phyloP scores from a whole-genome alignment of 2,329 filamentous ascomycete species.

The Seiridium unicorne region DNA sequence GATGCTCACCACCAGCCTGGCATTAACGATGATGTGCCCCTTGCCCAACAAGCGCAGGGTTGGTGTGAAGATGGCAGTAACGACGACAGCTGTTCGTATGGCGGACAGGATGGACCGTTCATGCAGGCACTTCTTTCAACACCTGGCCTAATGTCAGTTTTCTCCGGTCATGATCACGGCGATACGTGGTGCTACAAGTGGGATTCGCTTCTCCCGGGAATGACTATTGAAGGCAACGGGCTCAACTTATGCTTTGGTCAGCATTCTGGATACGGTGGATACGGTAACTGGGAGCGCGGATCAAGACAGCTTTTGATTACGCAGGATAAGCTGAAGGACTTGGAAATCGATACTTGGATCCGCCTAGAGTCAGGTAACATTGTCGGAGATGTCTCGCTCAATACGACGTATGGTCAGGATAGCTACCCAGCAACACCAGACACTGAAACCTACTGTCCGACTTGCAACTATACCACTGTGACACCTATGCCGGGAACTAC shows the following conservation, averaged over 20 bases:
- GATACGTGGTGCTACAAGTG: constrained; percentile 57
- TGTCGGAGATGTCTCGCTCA: constrained; percentile 53
- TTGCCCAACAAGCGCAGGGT: constrained; percentile 41
- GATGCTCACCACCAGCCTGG: constrained; percentile 38
- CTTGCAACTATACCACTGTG: not conserved
- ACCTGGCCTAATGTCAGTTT: constrained; percentile 54
- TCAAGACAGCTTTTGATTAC: constrained; percentile 53
- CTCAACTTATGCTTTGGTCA: constrained; percentile 56
- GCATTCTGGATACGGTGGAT: constrained; percentile 69
- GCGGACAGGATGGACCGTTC: constrained; percentile 56
- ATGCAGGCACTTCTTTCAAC: constrained; percentile 59
- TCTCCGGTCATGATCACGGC: constrained; percentile 67
- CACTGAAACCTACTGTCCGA: constrained; percentile 17
- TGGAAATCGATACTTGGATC: constrained; percentile 58
- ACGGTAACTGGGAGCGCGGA: constrained; percentile 63
- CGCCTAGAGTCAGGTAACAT: constrained; percentile 54
- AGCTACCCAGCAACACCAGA: constrained; percentile 45
- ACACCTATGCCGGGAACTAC: not conserved
- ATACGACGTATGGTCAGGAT: constrained; percentile 58
- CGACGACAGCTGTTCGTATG: constrained; percentile 37
- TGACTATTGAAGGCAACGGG: constrained; percentile 34
- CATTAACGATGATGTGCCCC: constrained; percentile 41
- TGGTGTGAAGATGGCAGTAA: constrained; percentile 40
- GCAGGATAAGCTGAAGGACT: constrained; percentile 33
- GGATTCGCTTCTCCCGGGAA: constrained; percentile 28